Conservation (phyloP, 768 basidiomycete genomes). For the Hortiboletus flavorubellus region DNA sequence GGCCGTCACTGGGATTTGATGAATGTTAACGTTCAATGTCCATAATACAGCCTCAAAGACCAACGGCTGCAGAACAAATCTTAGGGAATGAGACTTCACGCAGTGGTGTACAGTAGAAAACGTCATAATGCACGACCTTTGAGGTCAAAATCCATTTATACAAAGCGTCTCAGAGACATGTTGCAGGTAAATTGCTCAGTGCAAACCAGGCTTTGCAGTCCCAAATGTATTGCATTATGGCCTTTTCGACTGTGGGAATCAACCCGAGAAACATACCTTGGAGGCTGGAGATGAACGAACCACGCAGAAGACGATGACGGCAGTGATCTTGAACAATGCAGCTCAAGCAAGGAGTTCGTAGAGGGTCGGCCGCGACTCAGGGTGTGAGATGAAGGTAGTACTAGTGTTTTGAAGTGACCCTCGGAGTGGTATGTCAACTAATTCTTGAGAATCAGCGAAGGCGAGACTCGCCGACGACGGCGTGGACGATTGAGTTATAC, state of each 20-base stretch:
- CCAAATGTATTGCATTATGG: constrained; percentile 27
- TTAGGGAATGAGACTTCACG: not conserved
- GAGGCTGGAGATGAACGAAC: not conserved
- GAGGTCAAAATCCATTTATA: constrained; percentile 16
- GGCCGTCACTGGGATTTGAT: not conserved
- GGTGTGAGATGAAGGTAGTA: not conserved
- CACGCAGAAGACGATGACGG: not conserved
- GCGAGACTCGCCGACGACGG: too few species aligned
- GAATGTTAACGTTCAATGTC: not conserved
- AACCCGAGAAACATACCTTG: constrained; percentile 17
- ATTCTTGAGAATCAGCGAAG: not conserved
- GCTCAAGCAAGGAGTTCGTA: not conserved
- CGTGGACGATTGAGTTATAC: too few species aligned
- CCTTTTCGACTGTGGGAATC: constrained; percentile 15
- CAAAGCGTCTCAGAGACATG: not conserved
- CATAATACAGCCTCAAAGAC: not conserved
- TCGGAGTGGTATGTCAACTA: not conserved
- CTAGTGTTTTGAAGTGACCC: not conserved
- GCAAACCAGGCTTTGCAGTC: constrained; percentile 17
- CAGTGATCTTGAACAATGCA: not conserved
- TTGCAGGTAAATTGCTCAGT: constrained; percentile 3
- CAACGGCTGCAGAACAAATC: constrained; percentile 5
- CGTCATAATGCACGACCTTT: constrained; percentile 28
- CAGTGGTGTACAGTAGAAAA: constrained; percentile 18
- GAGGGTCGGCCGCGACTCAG: not conserved